Conservation (phyloP, 768 basidiomycete genomes). For the Saitozyma sp. region DNA sequence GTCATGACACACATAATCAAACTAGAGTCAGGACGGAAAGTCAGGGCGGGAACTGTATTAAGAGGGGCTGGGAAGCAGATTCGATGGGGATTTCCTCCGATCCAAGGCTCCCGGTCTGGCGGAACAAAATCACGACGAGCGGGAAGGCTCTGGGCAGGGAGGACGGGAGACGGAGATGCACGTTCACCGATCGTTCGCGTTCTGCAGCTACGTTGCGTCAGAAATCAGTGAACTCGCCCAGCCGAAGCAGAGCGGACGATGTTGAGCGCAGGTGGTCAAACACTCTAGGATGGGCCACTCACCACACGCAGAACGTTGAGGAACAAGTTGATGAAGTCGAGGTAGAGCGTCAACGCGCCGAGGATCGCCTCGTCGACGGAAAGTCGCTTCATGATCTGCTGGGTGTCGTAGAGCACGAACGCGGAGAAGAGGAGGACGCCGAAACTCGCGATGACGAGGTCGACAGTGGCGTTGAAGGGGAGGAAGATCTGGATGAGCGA, state of each 20-base stretch:
- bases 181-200: background rate
- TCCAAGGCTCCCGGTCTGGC: too few species aligned
- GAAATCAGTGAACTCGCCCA: background rate
- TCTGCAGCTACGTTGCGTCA: slow-evolving; percentile 1
- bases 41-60: too few species aligned
- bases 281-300: slow-evolving; percentile 14
- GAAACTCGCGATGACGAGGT: slow-evolving; percentile 74
- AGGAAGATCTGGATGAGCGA: slow-evolving; percentile 81
- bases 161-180: too few species aligned
- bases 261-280: background rate
- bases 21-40: too few species aligned
- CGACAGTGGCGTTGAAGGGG: slow-evolving; percentile 77
- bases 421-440: slow-evolving; percentile 84
- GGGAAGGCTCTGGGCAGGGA: too few species aligned
- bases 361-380: slow-evolving; percentile 93
- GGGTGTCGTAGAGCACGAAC: slow-evolving; percentile 69
- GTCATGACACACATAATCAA: too few species aligned
- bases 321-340: slow-evolving; percentile 68
- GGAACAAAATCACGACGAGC: too few species aligned
- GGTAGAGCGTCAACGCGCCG: slow-evolving; percentile 73
- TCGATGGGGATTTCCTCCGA: too few species aligned
- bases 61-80: too few species aligned
- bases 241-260: background rate
- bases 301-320: slow-evolving; percentile 51
- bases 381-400: slow-evolving; percentile 78